Conservation (phyloP, 2,329 filamentous ascomycete genomes). For the Monosporascus sp. region DNA sequence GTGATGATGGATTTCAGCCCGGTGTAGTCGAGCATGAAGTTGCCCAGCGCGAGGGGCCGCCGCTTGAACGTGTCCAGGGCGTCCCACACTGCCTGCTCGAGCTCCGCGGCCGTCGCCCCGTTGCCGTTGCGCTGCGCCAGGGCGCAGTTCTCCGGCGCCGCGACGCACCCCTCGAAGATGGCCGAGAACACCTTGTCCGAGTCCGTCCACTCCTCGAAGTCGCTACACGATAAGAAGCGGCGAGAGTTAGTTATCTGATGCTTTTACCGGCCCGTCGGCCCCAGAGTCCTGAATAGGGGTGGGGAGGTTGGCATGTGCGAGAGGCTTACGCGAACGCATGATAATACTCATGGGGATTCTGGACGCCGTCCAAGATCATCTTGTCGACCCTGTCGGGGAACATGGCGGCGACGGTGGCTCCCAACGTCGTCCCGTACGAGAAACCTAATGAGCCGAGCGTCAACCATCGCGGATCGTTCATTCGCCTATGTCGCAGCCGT, state of each 20-base stretch:
- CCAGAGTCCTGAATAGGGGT: background rate
- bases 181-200: conserved; percentile 23
- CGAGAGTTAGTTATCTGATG: background rate
- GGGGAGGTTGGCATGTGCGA: background rate
- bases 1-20: conserved; percentile 13
- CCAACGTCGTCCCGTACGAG: conserved; percentile 34
- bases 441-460: conserved; percentile 17
- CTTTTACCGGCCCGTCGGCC: background rate
- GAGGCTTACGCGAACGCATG: conserved; percentile 1
- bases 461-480: no score
- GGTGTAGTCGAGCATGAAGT: conserved; percentile 19
- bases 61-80: conserved; percentile 22
- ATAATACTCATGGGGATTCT: conserved; percentile 28
- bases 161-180: conserved; percentile 23
- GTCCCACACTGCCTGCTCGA: conserved; percentile 33
- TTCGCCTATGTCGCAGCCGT: no score
- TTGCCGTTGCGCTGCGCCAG: conserved; percentile 18
- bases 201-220: conserved; percentile 18
- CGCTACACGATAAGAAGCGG: conserved; percentile 3
- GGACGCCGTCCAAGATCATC: conserved; percentile 26
- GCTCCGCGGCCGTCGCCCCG: conserved; percentile 28
- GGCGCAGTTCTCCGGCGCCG: conserved; percentile 18
- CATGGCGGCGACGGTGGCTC: conserved; percentile 33
- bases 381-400: conserved; percentile 30
- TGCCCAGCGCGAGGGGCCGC: conserved; percentile 18